These are phyloP conservation scores for Sclerotinia spermophila DNA, from an alignment of 2,329 filamentous ascomycete species.

Conservation along the genomic window DNA sequence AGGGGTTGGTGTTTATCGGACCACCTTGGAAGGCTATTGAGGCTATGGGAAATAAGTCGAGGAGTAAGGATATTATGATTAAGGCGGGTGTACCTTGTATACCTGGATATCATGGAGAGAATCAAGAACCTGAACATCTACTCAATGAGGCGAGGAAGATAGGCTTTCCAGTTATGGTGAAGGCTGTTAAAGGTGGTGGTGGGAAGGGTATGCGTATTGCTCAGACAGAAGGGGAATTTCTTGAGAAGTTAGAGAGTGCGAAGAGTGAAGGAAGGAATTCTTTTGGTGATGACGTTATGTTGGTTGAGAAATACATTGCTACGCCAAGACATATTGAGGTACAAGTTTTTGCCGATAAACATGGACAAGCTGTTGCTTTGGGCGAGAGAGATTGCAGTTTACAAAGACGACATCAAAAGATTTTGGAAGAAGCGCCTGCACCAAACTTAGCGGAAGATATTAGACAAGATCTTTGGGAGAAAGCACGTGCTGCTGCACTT, in stretches of 20 bases:
- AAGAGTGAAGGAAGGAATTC: conserved; percentile 72
- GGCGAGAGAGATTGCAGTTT: conserved; percentile 87
- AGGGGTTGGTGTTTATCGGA: conserved; percentile 90
- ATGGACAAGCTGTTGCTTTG: conserved; percentile 75
- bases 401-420: conserved; percentile 84
- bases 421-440: conserved; percentile 84
- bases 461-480: conserved; percentile 60
- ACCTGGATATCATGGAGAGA: conserved; percentile 86
- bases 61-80: conserved; percentile 95
- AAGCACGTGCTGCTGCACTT: conserved; percentile 62
- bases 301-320: conserved; percentile 80
- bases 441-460: conserved; percentile 60
- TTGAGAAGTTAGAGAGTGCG: conserved; percentile 66
- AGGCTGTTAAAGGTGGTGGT: conserved; percentile 76
- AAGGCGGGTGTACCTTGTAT: conserved; percentile 94
- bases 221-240: conserved; percentile 63
- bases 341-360: conserved; percentile 81
- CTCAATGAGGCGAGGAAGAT: conserved; percentile 68
- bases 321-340: conserved; percentile 83
- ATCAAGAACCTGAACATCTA: conserved; percentile 65
- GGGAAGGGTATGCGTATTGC: conserved; percentile 85
- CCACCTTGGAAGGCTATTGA: conserved; percentile 77
- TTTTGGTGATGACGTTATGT: conserved; percentile 80
- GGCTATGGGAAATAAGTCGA: conserved; percentile 91
- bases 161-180: conserved; percentile 68